These are phyloP conservation scores for Begonia loranthoides DNA, from an alignment of 306 rosid species.

Conservation along the genomic window DNA sequence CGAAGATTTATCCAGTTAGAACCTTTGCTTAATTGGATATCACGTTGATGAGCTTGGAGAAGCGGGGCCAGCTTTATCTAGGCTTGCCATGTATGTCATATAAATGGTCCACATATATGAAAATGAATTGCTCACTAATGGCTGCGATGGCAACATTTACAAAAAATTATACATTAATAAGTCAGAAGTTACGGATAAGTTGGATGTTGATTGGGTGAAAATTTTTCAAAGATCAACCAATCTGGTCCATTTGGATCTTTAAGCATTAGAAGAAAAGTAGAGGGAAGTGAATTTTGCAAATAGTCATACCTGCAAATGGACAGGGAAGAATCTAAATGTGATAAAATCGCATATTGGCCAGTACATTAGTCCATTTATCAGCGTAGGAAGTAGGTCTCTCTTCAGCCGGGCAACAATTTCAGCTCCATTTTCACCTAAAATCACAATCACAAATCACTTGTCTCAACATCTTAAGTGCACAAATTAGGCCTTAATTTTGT, in stretches of 20 bases:
- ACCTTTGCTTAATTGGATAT: too few species aligned
- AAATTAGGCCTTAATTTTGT: too few species aligned
- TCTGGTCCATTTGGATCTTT: too few species aligned
- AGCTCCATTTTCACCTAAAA: constrained; percentile 54
- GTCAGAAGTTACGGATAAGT: neutral
- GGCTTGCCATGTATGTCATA: constrained; percentile 86
- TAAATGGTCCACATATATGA: constrained; percentile 88
- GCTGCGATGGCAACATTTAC: constrained; percentile 40
- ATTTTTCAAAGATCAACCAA: too few species aligned
- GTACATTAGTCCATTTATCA: constrained; percentile 65
- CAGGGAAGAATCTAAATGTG: constrained; percentile 77
- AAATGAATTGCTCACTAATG: constrained; percentile 86
- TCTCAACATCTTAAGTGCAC: too few species aligned
- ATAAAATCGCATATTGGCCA: constrained; percentile 90
- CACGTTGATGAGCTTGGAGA: constrained; percentile 19
- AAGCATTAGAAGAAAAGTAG: constrained; percentile 1
- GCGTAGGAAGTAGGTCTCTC: constrained; percentile 67
- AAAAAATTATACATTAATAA: neutral
- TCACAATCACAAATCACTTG: constrained; percentile 13
- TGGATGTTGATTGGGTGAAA: too few species aligned
- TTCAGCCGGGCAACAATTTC: constrained; percentile 63
- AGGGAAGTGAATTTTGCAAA: constrained; percentile 1
- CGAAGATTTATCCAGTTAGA: too few species aligned
- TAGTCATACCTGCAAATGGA: constrained; percentile 66
- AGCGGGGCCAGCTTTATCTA: constrained; percentile 36